phyloP scores from a whole-genome alignment of 163 green algal genomes.

The Scenedesmus sp. region DNA sequence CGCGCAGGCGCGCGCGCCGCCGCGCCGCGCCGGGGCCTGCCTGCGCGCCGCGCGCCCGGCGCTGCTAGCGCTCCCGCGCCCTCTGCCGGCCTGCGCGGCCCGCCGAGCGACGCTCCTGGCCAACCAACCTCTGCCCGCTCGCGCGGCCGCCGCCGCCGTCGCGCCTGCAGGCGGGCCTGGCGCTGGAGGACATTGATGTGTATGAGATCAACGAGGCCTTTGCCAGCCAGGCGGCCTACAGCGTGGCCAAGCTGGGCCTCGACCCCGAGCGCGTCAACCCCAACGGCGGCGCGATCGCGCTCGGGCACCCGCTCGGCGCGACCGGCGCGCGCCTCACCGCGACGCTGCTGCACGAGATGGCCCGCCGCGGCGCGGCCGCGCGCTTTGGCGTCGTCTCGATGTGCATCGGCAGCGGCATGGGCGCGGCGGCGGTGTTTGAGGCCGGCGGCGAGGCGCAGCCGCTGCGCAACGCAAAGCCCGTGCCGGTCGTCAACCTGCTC shows the following conservation, averaged over 20 bases:
- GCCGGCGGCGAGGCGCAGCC: slow-evolving; percentile 61
- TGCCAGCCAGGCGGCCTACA: slow-evolving; percentile 87
- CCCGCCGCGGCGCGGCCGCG: slow-evolving; percentile 74
- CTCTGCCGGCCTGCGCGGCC: no score
- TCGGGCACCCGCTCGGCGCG: slow-evolving; percentile 95
- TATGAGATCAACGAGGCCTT: slow-evolving; percentile 99
- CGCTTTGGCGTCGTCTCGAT: slow-evolving; percentile 97
- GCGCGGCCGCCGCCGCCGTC: no score
- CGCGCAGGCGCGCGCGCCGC: slow-evolving; percentile 37
- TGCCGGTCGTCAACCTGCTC: slow-evolving; percentile 25
- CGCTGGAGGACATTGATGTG: slow-evolving; percentile 94
- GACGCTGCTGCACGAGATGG: slow-evolving; percentile 95
- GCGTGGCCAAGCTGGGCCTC: slow-evolving; percentile 82
- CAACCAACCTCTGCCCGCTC: no score
- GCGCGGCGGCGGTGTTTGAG: slow-evolving; percentile 97
- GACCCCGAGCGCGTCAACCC: slow-evolving; percentile 91
- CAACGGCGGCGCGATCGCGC: slow-evolving; percentile 97
- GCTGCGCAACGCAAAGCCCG: slow-evolving; percentile 4
- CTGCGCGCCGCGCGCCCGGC: no score
- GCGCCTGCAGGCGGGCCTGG: slow-evolving; percentile 73
- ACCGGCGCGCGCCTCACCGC: slow-evolving; percentile 90
- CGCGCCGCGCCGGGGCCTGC: neutral
- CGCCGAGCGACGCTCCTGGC: no score
- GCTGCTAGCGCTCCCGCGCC: no score
- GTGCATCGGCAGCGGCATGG: slow-evolving; percentile 99